Evolutionary conservation across 495 filamentous ascomycete genomes (phyloP).

Genomic region (Penicillium bovifimosum): DNA sequence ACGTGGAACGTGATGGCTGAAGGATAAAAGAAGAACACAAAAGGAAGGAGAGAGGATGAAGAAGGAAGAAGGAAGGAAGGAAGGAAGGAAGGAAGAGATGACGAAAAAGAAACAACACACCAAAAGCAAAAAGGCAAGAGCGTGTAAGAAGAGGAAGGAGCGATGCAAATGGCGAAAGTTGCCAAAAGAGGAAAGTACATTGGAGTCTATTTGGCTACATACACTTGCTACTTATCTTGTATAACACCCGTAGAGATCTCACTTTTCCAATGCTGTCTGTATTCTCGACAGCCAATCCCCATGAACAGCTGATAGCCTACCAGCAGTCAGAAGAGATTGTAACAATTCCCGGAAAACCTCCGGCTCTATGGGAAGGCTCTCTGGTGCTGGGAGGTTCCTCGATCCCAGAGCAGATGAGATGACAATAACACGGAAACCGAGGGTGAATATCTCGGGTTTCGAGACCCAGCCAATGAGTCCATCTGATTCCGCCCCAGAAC

Average conservation of each 20-base stretch:
- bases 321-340: not conserved
- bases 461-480: conserved; percentile 69
- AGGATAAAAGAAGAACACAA: no score
- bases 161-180: not conserved
- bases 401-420: conserved; percentile 42
- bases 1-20: no score
- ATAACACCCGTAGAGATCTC: not conserved
- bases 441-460: conserved; percentile 63
- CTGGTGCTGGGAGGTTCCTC: conserved; percentile 27
- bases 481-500: conserved; percentile 34
- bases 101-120: not conserved
- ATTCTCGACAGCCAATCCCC: conserved; percentile 12
- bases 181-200: not conserved
- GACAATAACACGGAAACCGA: conserved; percentile 54
- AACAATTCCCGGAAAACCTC: not conserved
- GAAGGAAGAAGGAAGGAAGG: not conserved
- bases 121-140: no score
- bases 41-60: no score
- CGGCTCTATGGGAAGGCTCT: not conserved
- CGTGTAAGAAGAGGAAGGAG: not conserved
- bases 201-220: not conserved
- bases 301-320: conserved; percentile 8
- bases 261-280: conserved; percentile 11
- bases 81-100: not conserved
- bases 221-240: not conserved